Evolutionary conservation across 352 stramenopile species (phyloP), one percentile per base, ranked within the genome.

Genomic region (Thraustochytrium sp.): DNA sequence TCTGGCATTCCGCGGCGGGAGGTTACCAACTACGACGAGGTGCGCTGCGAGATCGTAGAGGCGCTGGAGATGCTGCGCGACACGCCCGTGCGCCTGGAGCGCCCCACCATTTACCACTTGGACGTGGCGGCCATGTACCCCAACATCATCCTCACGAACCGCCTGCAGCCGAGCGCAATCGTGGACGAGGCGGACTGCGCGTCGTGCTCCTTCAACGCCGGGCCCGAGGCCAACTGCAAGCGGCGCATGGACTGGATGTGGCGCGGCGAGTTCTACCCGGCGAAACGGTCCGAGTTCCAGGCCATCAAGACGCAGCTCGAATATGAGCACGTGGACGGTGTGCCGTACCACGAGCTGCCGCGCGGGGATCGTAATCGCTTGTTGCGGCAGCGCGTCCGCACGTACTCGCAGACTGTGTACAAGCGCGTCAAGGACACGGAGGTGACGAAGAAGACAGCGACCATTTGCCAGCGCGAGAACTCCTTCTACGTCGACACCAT

Each of bases 101-200:
- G 91, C 54, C 97, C 97, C 0, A 91, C 97, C 29, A 98, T 99
- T 73, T 99, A 99, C 85, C 97, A 99, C 85, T 93, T 99, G 85
- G 97, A 99, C 88, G 97, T 99, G 2, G 96, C 93, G 34, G 97
- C 97, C 36, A 99, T 99, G 97, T 99, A 99, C 87, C 97, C 97
- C 8, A 99, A 99, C 85, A 99, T 99, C 84, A 99, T 99, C 87
- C 86, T 99, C 11, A 99, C 96, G 5, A 99, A 99, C 86, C 94
- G 97, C 1, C 88, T 99, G 49, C 96, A 99, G 89, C 96, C 97
- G 23, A 97, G 92, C 68, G 94, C 96, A 13, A 98, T 99, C 82
- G 95, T 98, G 21, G 92, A 97, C 82, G 93, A 97, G 85, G 92
- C 93, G 21, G 94, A 93, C 63, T 99, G 97, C 88, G 96, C 96